Percentiles rank a stretch among this genome's conserved stretches.
Evolutionary conservation across 1,284 basidiomycete genomes (phyloP).

Genomic region (Ganoderma lingzhi): DNA sequence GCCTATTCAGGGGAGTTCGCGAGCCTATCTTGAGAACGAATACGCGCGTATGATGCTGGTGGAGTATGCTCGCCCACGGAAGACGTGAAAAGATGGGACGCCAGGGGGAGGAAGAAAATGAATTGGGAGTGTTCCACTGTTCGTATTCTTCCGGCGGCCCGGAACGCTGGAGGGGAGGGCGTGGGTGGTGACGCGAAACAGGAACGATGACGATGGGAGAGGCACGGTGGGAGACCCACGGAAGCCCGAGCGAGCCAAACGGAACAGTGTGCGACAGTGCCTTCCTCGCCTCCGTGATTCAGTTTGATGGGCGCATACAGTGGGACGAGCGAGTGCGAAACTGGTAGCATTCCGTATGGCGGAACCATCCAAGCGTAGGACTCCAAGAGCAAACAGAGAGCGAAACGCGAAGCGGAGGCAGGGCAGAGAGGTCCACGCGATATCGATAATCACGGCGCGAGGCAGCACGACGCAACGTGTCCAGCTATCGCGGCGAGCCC

Average conservation of each 20-base stretch:
- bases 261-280: slow-evolving; percentile 11
- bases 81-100: slow-evolving; percentile 7
- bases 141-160: slow-evolving; percentile 17
- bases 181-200: slow-evolving; percentile 14
- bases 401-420: not conserved
- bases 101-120: not conserved
- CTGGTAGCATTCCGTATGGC: not conserved
- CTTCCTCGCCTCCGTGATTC: slow-evolving; percentile 20
- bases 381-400: not conserved
- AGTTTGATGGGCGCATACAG: slow-evolving; percentile 7
- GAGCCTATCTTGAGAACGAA: not conserved
- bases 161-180: slow-evolving; percentile 16
- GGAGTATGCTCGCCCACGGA: not conserved
- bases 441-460: slow-evolving; percentile 28
- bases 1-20: not conserved
- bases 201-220: slow-evolving; percentile 21
- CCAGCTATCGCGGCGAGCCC: slow-evolving; percentile 20
- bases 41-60: not conserved
- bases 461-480: slow-evolving; percentile 28
- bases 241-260: slow-evolving; percentile 15
- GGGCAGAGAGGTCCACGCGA: slow-evolving; percentile 16
- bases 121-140: not conserved
- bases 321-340: not conserved
- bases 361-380: not conserved
- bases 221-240: slow-evolving; percentile 13